These are phyloP conservation scores for Chaetomium fimeti DNA, from an alignment of 495 filamentous ascomycete species.

Conservation along the genomic window DNA sequence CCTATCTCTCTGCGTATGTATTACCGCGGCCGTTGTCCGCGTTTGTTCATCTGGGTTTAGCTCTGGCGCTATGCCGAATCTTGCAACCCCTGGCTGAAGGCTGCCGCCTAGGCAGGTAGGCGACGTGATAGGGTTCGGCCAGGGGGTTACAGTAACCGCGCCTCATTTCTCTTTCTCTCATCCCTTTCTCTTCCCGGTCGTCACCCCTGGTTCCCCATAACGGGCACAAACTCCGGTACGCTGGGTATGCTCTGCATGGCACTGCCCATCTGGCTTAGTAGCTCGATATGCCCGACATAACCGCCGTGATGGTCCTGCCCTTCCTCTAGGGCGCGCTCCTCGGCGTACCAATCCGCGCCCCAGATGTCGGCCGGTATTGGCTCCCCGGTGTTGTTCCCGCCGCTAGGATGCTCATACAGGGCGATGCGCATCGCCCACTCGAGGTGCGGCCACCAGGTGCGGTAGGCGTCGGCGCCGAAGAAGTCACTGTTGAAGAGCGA, in stretches of 20 bases:
- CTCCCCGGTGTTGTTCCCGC: background rate
- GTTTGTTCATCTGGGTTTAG: background rate
- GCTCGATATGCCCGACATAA: slow-evolving; percentile 49
- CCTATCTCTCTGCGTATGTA: background rate
- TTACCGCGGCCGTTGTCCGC: background rate
- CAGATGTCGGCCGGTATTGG: slow-evolving; percentile 52
- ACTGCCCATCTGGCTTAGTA: slow-evolving; percentile 48
- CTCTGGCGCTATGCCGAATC: background rate
- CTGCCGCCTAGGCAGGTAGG: background rate
- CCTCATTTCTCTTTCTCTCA: background rate
- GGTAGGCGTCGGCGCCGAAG: slow-evolving; percentile 38
- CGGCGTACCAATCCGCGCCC: slow-evolving; percentile 49
- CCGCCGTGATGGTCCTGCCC: slow-evolving; percentile 30
- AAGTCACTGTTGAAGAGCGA: slow-evolving; percentile 50
- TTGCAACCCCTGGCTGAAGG: background rate
- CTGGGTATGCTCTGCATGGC: slow-evolving; percentile 38
- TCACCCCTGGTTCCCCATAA: slow-evolving; percentile 12
- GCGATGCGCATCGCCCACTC: slow-evolving; percentile 56
- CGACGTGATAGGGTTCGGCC: background rate
- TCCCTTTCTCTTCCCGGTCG: too few relatives aligned
- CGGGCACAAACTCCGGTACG: slow-evolving; percentile 28
- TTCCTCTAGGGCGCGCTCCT: slow-evolving; percentile 37
- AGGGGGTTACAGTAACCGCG: too few relatives aligned
- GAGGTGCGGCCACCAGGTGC: slow-evolving; percentile 55
- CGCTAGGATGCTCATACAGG: slow-evolving; percentile 36